Conservation (phyloP, 768 basidiomycete species). For the Psilocybe cyanescens region DNA sequence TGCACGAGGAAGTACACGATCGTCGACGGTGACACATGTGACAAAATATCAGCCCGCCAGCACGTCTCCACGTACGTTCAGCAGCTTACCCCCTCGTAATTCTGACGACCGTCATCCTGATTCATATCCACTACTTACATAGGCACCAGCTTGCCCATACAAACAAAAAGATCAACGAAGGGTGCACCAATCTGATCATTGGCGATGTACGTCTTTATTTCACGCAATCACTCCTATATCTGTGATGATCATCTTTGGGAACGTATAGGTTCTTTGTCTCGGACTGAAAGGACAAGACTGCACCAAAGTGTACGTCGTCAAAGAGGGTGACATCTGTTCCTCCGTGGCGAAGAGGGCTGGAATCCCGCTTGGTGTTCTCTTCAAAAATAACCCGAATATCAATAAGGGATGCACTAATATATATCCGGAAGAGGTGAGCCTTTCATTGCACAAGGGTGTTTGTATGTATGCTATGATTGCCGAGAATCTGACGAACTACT, state of each 20-base stretch:
- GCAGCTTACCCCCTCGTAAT: too few species aligned
- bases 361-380: slow-evolving; percentile 47
- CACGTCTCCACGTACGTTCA: slow-evolving; percentile 45
- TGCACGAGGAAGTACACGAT: slow-evolving; percentile 59
- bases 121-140: not conserved
- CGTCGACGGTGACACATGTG: slow-evolving; percentile 52
- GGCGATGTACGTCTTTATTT: slow-evolving; percentile 42
- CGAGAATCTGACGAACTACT: not conserved
- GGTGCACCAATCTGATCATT: slow-evolving; percentile 57
- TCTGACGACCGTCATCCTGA: too few species aligned
- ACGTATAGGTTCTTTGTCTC: slow-evolving; percentile 53
- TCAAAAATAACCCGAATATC: slow-evolving; percentile 66
- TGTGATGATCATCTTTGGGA: not conserved
- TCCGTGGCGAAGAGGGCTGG: slow-evolving; percentile 41
- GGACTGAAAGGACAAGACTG: slow-evolving; percentile 61
- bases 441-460: not conserved
- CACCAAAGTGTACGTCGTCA: slow-evolving; percentile 38
- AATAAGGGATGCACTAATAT: slow-evolving; percentile 55
- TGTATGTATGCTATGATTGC: too few species aligned
- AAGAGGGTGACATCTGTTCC: slow-evolving; percentile 48
- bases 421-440: slow-evolving; percentile 56
- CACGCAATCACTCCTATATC: too few species aligned
- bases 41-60: slow-evolving; percentile 48
- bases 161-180: slow-evolving; percentile 50
- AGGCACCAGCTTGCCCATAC: slow-evolving; percentile 61